Percentiles rank a stretch among this genome's conserved stretches.
Conservation (phyloP, 805 yeast genomes). For the Priceomyces carsonii region DNA sequence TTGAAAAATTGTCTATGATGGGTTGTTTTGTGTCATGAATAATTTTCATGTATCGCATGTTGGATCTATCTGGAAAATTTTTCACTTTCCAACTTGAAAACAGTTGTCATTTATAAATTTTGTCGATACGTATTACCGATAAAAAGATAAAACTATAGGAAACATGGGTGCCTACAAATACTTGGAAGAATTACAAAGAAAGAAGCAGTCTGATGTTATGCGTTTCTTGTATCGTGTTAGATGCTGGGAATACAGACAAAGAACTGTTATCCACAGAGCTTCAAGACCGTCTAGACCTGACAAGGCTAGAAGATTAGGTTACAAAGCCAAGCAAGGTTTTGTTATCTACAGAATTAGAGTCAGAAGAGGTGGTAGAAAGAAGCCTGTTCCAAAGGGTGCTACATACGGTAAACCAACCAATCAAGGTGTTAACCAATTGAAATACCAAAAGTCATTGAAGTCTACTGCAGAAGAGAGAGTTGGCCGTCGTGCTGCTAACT, state of each 20-base stretch:
- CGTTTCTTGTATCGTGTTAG: constrained; percentile 99
- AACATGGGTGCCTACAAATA: constrained; percentile 99
- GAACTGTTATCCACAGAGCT: constrained; percentile 98
- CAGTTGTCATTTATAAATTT: no score
- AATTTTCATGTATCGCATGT: no score
- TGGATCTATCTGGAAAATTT: no score
- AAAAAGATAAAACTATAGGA: constrained; percentile 2
- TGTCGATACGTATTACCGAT: no score
- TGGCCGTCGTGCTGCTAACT: constrained; percentile 97
- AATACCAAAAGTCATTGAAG: constrained; percentile 98
- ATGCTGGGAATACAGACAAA: constrained; percentile 99
- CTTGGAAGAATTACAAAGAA: constrained; percentile 98
- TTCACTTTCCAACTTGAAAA: constrained; percentile 2
- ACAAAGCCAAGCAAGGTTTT: constrained; percentile 99
- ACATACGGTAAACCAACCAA: constrained; percentile 99
- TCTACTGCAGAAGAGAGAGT: constrained; percentile 99
- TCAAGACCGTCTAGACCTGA: constrained; percentile 99
- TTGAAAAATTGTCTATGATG: no score
- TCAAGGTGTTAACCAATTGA: constrained; percentile 99
- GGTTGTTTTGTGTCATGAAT: no score
- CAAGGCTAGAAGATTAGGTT: constrained; percentile 99
- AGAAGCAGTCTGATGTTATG: constrained; percentile 99
- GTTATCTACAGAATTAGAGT: constrained; percentile 98
- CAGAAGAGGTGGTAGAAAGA: constrained; percentile 99
- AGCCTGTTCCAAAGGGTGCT: constrained; percentile 99